Percentiles rank a stretch among this genome's conserved stretches.
Evolutionary conservation across 1,284 basidiomycete species (phyloP).

Genomic region (Rhodotorula sp.): DNA sequence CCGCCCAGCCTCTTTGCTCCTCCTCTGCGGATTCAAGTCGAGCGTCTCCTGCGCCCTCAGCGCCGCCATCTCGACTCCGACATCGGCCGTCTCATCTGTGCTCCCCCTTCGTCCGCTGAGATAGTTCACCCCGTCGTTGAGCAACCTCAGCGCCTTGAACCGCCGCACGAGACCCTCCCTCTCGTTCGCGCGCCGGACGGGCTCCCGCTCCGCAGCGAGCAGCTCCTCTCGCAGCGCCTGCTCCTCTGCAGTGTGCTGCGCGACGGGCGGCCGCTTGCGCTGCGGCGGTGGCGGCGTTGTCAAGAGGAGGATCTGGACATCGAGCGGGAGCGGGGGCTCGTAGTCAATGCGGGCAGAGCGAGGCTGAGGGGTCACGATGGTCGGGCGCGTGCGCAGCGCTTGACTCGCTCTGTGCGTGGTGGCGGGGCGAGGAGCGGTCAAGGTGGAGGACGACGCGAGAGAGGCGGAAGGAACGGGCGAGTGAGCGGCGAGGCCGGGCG

Average conservation of each 20-base stretch:
- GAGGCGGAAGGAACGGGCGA: slow-evolving; percentile 7
- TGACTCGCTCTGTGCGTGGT: not conserved
- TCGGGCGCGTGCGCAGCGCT: not conserved
- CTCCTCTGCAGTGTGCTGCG: no score
- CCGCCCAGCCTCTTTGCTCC: not conserved
- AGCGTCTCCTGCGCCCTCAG: slow-evolving; percentile 1
- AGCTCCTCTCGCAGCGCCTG: not conserved
- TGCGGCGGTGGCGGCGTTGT: slow-evolving; percentile 33
- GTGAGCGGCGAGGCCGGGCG: slow-evolving; percentile 16
- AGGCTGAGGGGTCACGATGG: not conserved
- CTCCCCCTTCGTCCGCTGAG: not conserved
- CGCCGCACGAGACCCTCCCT: not conserved
- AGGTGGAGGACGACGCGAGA: not conserved
- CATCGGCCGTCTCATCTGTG: no score
- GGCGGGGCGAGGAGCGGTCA: not conserved
- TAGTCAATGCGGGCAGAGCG: slow-evolving; percentile 14
- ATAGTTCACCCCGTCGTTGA: not conserved
- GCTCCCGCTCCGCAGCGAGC: not conserved
- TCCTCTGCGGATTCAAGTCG: not conserved
- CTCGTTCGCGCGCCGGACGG: not conserved
- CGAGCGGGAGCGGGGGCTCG: slow-evolving; percentile 29
- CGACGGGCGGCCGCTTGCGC: not conserved
- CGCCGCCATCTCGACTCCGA: not conserved
- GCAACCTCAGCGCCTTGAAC: slow-evolving; percentile 5
- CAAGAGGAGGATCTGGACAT: slow-evolving; percentile 21